Base-by-base conservation (phyloP, 108 stramenopile genomes). In the Mayamaea pseudoterrestris region DNA sequence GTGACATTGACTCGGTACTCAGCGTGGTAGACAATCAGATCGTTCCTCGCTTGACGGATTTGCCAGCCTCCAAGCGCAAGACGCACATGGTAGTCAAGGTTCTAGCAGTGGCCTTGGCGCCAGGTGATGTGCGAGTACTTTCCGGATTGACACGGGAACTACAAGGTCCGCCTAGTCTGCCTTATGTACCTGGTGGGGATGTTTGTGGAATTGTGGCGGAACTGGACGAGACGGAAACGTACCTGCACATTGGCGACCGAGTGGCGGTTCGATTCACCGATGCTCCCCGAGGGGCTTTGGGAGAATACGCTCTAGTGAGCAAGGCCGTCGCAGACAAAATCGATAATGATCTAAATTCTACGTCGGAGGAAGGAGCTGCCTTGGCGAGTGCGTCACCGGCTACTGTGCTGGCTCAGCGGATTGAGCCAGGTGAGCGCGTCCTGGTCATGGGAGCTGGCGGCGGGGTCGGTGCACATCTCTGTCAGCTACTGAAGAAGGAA, bases 181-280 rank as follows among this genome's bases (percentile, higher is more conserved):
- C 79, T 0, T 80, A 80, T 35, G 56, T 73, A 29, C 79, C 75
- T 7, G 71, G 74, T 27, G 79, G 79, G 8, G 79, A 80, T 58
- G 65, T 61, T 27, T 69, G 65, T 28, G 79, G 79, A 4, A 53
- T 67, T 30, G 74, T 80, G 0, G 65, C 61, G 11, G 64, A 68
- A 46, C 47, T 74, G 18, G 67, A 66, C 9, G 24, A 53, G 0
- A 54, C 69, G 23, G 50, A 26, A 22, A 44, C 47, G 27, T 14
- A 61, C 35, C 32, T 3, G 20, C n/a, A 49, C 32, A 60, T 74
- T 1, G 79, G 79, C 2, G 79, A 80, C 51, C 30, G 53, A 22
- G 71, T 80, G 12, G 71, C 69, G 0, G 71, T 69, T 30, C 57
- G 71, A 9, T 80, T 80, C 44, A 32, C 29, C 9, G 65, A 55